phyloP scores from a whole-genome alignment of 176 grass and related monocot species.

The Carex parvula region DNA sequence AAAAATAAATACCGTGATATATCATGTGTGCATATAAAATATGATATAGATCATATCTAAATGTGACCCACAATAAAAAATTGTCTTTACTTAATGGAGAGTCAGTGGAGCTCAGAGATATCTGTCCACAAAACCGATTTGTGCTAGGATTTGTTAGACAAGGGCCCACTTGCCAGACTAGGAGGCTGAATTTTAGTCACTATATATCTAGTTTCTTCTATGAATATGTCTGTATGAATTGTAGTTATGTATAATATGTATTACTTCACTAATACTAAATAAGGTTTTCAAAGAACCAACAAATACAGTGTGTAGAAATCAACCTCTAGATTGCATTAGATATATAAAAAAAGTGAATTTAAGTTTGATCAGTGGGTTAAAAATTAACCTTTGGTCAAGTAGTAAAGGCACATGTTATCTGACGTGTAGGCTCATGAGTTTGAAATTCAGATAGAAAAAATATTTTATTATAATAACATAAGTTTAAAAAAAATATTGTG shows the following conservation, averaged over 20 bases:
- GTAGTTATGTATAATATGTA: neutral
- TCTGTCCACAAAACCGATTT: neutral
- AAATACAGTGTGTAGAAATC: neutral
- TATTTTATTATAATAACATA: too few relatives aligned
- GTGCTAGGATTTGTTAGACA: neutral
- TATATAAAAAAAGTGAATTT: neutral
- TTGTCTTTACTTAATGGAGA: neutral
- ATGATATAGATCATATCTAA: too few relatives aligned
- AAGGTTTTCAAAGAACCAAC: neutral
- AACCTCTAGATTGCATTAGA: neutral
- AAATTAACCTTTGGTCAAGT: too few relatives aligned
- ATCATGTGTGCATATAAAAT: too few relatives aligned
- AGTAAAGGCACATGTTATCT: too few relatives aligned
- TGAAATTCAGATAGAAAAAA: too few relatives aligned
- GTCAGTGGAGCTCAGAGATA: neutral
- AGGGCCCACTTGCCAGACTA: slow-evolving; percentile 23
- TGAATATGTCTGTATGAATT: neutral
- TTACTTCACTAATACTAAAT: neutral
- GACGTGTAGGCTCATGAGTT: too few relatives aligned
- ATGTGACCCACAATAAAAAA: neutral
- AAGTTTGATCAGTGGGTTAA: neutral
- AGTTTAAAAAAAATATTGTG: too few relatives aligned
- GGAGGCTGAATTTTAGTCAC: neutral
- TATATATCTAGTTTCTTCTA: neutral
- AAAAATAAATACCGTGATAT: too few relatives aligned